These are phyloP conservation scores for Potentilla sterilis DNA, from an alignment of 306 rosid genomes.

Conservation along the genomic window DNA sequence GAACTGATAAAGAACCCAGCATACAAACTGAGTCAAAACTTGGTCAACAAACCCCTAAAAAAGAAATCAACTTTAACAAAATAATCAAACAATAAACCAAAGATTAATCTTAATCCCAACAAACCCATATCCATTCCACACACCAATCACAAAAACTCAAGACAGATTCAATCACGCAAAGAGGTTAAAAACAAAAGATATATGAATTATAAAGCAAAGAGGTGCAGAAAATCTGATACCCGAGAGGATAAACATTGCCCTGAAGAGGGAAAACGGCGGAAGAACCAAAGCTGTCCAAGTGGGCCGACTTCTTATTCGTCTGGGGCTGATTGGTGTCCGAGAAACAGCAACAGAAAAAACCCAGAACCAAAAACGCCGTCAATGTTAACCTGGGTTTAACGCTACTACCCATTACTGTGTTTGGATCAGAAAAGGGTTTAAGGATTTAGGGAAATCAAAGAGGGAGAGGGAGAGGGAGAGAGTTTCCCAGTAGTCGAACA, in stretches of 20 bases:
- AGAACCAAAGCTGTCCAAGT: constrained; percentile 11
- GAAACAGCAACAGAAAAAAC: constrained; percentile 28
- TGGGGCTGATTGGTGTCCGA: constrained; percentile 34
- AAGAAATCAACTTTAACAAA: neutral
- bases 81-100: neutral
- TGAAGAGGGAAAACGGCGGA: constrained; percentile 41
- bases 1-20: neutral
- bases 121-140: neutral
- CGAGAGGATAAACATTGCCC: constrained; percentile 79
- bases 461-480: neutral
- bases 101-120: constrained; percentile 1
- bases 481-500: neutral
- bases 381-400: constrained; percentile 7
- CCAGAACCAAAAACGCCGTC: constrained; percentile 22
- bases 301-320: neutral
- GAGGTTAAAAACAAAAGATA: neutral
- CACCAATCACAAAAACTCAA: neutral
- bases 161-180: neutral
- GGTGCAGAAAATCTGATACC: constrained; percentile 37
- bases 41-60: neutral
- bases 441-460: neutral
- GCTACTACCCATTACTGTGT: neutral
- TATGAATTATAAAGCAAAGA: neutral
- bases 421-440: neutral
- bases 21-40: neutral